Percentiles rank a stretch among this genome's conserved stretches.
phyloP scores from a whole-genome alignment of 805 yeast species.

The Sugiyamaella boreocaroliniensis region DNA sequence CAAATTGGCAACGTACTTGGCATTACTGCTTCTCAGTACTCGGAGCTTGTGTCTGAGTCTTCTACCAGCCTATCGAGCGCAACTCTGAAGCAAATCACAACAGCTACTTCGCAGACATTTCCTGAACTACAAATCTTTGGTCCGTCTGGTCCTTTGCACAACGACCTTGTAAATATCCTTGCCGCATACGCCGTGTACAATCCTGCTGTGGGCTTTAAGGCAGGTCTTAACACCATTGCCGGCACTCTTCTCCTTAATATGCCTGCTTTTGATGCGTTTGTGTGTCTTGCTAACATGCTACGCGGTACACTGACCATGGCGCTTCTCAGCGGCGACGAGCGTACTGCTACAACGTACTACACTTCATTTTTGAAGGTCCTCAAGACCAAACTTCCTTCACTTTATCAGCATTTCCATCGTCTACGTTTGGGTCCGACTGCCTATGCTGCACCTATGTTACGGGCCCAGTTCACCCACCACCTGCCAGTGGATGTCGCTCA shows the following conservation, averaged over 20 bases:
- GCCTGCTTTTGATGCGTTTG: slow-evolving; percentile 34
- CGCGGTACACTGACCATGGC: slow-evolving; percentile 32
- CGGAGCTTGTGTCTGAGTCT: slow-evolving; percentile 9
- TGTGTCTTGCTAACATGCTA: slow-evolving; percentile 36
- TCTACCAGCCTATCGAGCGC: neutral
- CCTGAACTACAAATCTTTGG: slow-evolving; percentile 8
- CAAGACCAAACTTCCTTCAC: slow-evolving; percentile 37
- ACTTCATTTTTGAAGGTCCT: slow-evolving; percentile 45
- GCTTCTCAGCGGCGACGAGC: slow-evolving; percentile 28
- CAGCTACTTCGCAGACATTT: slow-evolving; percentile 17
- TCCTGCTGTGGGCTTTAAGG: slow-evolving; percentile 29
- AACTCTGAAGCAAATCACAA: slow-evolving; percentile 7
- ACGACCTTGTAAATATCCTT: slow-evolving; percentile 32
- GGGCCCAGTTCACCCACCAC: slow-evolving; percentile 40
- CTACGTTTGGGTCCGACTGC: slow-evolving; percentile 37
- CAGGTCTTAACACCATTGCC: slow-evolving; percentile 36
- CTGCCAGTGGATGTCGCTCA: slow-evolving; percentile 42
- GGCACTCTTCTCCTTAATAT: slow-evolving; percentile 38
- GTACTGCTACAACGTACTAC: slow-evolving; percentile 34
- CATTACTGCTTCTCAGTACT: slow-evolving; percentile 17
- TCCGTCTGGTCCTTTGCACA: slow-evolving; percentile 25
- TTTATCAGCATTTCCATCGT: slow-evolving; percentile 46
- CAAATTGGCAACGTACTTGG: slow-evolving; percentile 35
- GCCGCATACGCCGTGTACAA: slow-evolving; percentile 25
- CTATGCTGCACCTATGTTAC: slow-evolving; percentile 39